Percentiles rank a stretch among this genome's conserved stretches.
Evolutionary conservation across 148 eudicot species (phyloP).

Genomic region (Amaranthus cruentus): DNA sequence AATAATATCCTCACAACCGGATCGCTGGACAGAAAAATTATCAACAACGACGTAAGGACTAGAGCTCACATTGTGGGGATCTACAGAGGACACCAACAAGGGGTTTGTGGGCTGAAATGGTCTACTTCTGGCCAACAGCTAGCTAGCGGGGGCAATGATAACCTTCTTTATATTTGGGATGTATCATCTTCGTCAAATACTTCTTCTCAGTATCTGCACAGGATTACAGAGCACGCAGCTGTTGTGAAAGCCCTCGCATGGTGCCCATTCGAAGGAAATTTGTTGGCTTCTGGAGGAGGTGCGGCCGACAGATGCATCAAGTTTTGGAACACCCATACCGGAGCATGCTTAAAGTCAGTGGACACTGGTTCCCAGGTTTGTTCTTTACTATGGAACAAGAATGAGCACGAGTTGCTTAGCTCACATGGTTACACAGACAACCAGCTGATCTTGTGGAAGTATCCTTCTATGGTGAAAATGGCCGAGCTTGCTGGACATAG

Average conservation of each 20-base stretch:
- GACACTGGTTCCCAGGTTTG: constrained; percentile 95
- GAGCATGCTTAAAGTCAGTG: constrained; percentile 80
- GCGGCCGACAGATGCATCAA: constrained; percentile 78
- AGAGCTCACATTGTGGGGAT: constrained; percentile 58
- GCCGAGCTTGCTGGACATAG: constrained; percentile 92
- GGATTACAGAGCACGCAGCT: constrained; percentile 91
- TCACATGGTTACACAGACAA: constrained; percentile 92
- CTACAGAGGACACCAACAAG: constrained; percentile 82
- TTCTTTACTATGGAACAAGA: constrained; percentile 84
- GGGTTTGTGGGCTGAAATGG: constrained; percentile 91
- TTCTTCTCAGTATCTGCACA: constrained; percentile 75
- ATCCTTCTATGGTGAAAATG: constrained; percentile 92
- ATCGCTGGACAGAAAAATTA: constrained; percentile 74
- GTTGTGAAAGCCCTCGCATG: constrained; percentile 95
- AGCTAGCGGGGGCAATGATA: constrained; percentile 91
- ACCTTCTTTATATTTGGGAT: constrained; percentile 90
- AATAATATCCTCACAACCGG: constrained; percentile 79
- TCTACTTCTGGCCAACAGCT: constrained; percentile 85
- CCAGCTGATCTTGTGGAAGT: constrained; percentile 93
- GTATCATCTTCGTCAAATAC: constrained; percentile 70
- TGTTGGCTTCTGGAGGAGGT: constrained; percentile 91
- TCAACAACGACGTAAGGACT: constrained; percentile 80
- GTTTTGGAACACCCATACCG: constrained; percentile 97
- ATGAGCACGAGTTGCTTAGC: constrained; percentile 81
- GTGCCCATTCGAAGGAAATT: constrained; percentile 93